phyloP scores from a whole-genome alignment of 805 yeast species.

The Teunomyces pallodes region DNA sequence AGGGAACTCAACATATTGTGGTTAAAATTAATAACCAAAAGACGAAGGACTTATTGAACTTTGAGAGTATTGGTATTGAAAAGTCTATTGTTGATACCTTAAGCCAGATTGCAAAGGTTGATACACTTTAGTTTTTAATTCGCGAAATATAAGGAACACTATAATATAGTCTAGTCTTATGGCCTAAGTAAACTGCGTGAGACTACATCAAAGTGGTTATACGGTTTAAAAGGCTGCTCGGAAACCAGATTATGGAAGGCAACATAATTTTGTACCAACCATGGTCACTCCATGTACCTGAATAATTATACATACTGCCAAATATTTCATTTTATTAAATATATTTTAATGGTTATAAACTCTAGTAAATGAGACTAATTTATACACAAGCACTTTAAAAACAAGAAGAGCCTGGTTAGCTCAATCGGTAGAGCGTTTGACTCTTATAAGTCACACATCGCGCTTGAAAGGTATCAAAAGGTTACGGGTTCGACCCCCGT shows the following conservation, averaged over 20 bases:
- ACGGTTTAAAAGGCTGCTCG: too few relatives aligned
- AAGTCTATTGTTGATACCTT: background rate
- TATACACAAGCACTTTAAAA: too few relatives aligned
- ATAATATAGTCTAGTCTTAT: background rate
- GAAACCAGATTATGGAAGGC: too few relatives aligned
- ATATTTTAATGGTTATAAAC: too few relatives aligned
- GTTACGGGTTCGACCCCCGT: constrained; percentile 20
- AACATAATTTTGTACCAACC: too few relatives aligned
- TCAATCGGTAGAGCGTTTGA: constrained; percentile 15
- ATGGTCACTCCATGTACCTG: too few relatives aligned
- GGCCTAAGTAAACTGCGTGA: too few relatives aligned
- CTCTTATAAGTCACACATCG: constrained; percentile 4
- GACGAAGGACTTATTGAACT: background rate
- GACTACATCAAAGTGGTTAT: background rate
- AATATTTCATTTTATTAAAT: too few relatives aligned
- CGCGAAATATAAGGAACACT: background rate
- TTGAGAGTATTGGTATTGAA: background rate
- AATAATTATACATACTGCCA: too few relatives aligned
- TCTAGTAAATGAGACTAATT: too few relatives aligned
- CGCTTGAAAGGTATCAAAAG: constrained; percentile 12
- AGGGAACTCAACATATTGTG: background rate
- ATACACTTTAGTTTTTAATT: background rate
- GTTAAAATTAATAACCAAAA: background rate
- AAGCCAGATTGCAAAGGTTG: background rate
- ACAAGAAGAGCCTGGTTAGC: constrained; percentile 10